These are phyloP conservation scores for Penicillium atrosanguineum DNA, from an alignment of 495 filamentous ascomycete species.

Conservation along the genomic window DNA sequence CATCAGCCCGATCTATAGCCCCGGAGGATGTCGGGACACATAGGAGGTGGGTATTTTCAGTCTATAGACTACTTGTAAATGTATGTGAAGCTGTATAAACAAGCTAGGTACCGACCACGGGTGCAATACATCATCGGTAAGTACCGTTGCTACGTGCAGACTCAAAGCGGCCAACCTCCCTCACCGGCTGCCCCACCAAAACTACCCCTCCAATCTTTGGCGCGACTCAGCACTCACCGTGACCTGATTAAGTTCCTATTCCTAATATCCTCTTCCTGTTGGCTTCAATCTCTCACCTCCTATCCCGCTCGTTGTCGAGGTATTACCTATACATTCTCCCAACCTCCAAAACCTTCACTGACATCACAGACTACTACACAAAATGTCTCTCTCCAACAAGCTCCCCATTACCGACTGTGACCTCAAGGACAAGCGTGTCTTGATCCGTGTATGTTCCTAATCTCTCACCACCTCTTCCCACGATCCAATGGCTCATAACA, in stretches of 20 bases:
- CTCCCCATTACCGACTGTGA: slow-evolving; percentile 94
- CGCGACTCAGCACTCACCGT: slow-evolving; percentile 34
- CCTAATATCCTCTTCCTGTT: not conserved
- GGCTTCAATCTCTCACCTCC: slow-evolving; percentile 4
- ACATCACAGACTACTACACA: slow-evolving; percentile 28
- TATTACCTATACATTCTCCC: not conserved
- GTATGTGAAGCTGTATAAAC: no score
- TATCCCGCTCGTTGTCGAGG: slow-evolving; percentile 13
- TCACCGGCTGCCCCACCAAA: slow-evolving; percentile 30
- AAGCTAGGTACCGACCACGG: slow-evolving; percentile 7
- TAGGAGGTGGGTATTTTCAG: not conserved
- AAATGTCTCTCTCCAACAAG: slow-evolving; percentile 98
- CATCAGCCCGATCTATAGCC: slow-evolving; percentile 44
- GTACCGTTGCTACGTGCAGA: slow-evolving; percentile 10
- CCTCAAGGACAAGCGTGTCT: slow-evolving; percentile 94
- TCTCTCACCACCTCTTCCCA: not conserved
- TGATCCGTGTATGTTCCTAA: slow-evolving; percentile 79
- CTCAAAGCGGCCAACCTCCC: slow-evolving; percentile 17
- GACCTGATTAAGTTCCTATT: slow-evolving; percentile 23
- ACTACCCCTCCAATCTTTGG: slow-evolving; percentile 26
- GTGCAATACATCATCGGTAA: slow-evolving; percentile 10
- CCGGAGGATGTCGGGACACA: slow-evolving; percentile 28
- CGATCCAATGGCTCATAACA: slow-evolving; percentile 15
- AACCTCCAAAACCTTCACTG: not conserved
- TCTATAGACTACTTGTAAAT: not conserved